Evolutionary conservation across 129 eudicot genomes (phyloP).

Genomic region (Kitagawia praeruptora): DNA sequence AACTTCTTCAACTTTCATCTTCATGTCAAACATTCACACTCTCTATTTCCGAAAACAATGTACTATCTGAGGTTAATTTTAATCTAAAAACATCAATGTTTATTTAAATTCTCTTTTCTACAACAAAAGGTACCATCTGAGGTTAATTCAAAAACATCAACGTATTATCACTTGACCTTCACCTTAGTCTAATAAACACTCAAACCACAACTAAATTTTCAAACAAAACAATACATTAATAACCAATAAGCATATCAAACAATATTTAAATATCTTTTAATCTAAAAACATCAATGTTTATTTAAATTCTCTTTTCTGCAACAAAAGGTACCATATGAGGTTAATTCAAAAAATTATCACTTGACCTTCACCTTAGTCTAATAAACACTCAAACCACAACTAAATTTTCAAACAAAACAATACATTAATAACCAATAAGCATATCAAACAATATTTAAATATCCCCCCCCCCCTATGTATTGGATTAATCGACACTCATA

Average conservation of each 20-base stretch:
- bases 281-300: too few relatives aligned
- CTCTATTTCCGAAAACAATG: background rate
- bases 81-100: too few relatives aligned
- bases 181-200: too few relatives aligned
- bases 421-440: background rate
- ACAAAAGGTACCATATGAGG: too few relatives aligned
- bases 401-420: background rate
- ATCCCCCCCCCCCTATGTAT: background rate
- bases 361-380: background rate
- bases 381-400: background rate
- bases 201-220: too few relatives aligned
- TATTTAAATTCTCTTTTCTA: background rate
- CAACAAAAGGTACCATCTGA: background rate
- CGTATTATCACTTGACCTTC: too few relatives aligned
- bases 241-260: too few relatives aligned
- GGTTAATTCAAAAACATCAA: background rate
- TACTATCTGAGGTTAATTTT: background rate
- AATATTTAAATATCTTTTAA: too few relatives aligned
- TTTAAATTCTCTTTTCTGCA: background rate
- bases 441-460: background rate
- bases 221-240: too few relatives aligned
- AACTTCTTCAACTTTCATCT: too few relatives aligned
- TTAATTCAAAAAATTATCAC: too few relatives aligned
- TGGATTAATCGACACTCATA: background rate
- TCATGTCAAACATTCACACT: background rate